Conservation (phyloP, 2,329 filamentous ascomycete species). For the Fusarium oxysporum region DNA sequence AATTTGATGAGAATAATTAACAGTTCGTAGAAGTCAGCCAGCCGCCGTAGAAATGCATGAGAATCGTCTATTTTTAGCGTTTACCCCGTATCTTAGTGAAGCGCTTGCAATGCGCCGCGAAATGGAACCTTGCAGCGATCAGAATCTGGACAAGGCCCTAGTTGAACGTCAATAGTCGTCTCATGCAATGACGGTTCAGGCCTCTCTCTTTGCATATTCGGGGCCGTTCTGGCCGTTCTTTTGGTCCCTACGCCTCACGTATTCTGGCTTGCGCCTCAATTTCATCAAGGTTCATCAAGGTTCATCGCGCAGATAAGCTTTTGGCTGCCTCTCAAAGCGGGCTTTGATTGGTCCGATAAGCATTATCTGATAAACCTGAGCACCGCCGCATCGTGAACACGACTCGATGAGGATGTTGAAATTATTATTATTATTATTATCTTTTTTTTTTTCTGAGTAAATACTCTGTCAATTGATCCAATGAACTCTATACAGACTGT, state of each 20-base stretch:
- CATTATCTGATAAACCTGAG: background rate
- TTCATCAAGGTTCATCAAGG: background rate
- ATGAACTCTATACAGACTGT: no score
- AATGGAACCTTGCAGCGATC: background rate
- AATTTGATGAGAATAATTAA: no score
- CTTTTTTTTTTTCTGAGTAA: no score
- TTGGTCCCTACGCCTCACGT: background rate
- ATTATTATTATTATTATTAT: no score
- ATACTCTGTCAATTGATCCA: no score
- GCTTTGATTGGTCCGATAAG: background rate
- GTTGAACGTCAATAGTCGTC: rapidly evolving
- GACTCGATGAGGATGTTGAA: background rate
- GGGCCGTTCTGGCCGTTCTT: background rate
- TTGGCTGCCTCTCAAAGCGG: background rate
- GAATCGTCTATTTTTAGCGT: background rate
- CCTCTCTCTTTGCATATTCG: background rate
- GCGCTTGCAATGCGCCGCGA: background rate
- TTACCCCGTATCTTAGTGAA: background rate
- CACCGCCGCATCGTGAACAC: rapidly evolving
- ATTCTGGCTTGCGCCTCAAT: background rate
- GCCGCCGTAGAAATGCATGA: background rate
- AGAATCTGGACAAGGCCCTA: no score
- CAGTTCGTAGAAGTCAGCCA: rapidly evolving
- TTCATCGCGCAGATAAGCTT: background rate
- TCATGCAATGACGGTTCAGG: rapidly evolving